These are phyloP conservation scores for Zopfochytrium polystomum DNA, from an alignment of 371 early-diverging fungal genomes.

Conservation along the genomic window DNA sequence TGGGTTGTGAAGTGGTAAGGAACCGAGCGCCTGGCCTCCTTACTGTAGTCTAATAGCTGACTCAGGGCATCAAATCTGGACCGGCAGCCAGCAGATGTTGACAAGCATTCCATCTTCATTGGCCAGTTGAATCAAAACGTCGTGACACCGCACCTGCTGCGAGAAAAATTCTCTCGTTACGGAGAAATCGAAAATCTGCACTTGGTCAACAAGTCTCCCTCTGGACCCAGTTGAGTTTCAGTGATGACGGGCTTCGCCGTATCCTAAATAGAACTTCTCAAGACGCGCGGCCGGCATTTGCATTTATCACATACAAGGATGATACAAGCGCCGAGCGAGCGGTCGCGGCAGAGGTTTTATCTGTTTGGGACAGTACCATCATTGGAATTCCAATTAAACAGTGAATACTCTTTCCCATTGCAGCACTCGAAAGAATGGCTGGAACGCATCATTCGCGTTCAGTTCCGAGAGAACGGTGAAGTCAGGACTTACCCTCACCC, in stretches of 20 bases:
- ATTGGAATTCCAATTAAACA: too few species aligned
- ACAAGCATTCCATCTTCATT: conserved; percentile 61
- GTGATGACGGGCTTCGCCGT: neutral
- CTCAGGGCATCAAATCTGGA: conserved; percentile 39
- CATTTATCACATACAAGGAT: conserved; percentile 64
- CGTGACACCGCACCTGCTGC: conserved; percentile 44
- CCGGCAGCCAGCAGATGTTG: conserved; percentile 49
- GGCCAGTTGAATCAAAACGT: conserved; percentile 61
- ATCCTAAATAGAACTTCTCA: neutral
- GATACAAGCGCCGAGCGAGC: conserved; percentile 53
- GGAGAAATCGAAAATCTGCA: conserved; percentile 56
- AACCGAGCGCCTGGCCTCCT: conserved; percentile 30
- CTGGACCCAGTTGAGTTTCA: conserved; percentile 14
- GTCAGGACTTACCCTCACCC: too few species aligned
- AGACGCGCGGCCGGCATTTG: conserved; percentile 51
- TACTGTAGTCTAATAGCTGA: neutral
- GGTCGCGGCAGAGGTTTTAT: conserved; percentile 57
- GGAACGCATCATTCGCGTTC: conserved; percentile 37
- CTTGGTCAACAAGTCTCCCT: conserved; percentile 48
- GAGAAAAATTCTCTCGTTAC: conserved; percentile 53
- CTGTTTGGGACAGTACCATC: too few species aligned
- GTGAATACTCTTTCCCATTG: neutral
- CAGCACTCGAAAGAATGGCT: conserved; percentile 36
- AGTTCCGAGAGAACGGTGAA: conserved; percentile 34
- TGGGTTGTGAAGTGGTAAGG: conserved; percentile 71